These are phyloP conservation scores for Candida pseudoviswanathii DNA, from an alignment of 1,139 yeast genomes.

Conservation along the genomic window DNA sequence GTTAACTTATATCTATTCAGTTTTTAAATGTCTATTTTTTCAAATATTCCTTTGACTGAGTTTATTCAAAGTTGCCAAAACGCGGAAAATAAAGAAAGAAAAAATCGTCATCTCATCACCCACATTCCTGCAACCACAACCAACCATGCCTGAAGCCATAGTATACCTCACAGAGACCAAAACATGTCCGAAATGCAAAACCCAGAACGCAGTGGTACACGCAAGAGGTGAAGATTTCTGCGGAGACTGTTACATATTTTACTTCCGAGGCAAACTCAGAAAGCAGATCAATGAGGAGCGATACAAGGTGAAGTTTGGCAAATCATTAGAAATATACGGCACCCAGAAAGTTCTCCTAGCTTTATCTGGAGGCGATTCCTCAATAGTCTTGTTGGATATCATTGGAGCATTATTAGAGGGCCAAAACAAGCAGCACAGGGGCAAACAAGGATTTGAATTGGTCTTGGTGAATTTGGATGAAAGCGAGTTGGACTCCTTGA, in stretches of 20 bases:
- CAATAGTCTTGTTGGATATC: slow-evolving; percentile 69
- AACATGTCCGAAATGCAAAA: slow-evolving; percentile 55
- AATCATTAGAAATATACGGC: slow-evolving; percentile 26
- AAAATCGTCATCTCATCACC: slow-evolving; percentile 6
- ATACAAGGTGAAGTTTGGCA: slow-evolving; percentile 66
- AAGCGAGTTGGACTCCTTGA: slow-evolving; percentile 18
- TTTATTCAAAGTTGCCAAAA: too few species aligned
- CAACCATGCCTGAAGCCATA: slow-evolving; percentile 17
- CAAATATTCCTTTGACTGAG: not conserved
- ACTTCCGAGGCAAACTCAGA: slow-evolving; percentile 77
- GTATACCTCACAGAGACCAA: slow-evolving; percentile 20
- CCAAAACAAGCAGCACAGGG: slow-evolving; percentile 61
- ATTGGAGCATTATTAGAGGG: slow-evolving; percentile 60
- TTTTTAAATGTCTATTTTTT: not conserved
- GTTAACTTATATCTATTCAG: slow-evolving; percentile 2
- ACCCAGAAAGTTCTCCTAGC: slow-evolving; percentile 56
- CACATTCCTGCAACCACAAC: too few species aligned
- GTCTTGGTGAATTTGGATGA: slow-evolving; percentile 58
- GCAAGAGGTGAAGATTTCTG: slow-evolving; percentile 78
- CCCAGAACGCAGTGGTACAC: slow-evolving; percentile 43
- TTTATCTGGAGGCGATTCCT: slow-evolving; percentile 65
- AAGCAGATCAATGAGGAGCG: slow-evolving; percentile 71
- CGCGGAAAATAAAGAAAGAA: slow-evolving; percentile 4
- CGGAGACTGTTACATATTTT: slow-evolving; percentile 66
- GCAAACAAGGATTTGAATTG: slow-evolving; percentile 68